A percentile compares a stretch with the other conserved stretches of the same genome.
These are phyloP conservation scores for Zancudomyces culisetae DNA, from an alignment of 371 early-diverging fungal species.

Conservation along the genomic window DNA sequence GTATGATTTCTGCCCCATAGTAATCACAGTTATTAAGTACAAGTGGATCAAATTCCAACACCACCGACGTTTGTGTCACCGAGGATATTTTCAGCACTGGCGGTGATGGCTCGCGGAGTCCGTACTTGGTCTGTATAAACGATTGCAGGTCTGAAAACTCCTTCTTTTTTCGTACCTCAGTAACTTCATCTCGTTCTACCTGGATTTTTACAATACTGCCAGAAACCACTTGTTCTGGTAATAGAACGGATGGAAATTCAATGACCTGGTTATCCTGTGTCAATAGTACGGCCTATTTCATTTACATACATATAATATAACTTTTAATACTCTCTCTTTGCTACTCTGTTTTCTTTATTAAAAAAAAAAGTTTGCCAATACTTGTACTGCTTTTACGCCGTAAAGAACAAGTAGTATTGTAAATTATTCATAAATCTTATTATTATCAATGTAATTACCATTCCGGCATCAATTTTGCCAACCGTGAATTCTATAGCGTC, in stretches of 20 bases:
- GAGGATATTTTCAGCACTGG: conserved; percentile 56
- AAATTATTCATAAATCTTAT: no score
- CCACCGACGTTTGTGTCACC: conserved; percentile 77
- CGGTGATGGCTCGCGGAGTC: conserved; percentile 47
- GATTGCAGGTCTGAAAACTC: conserved; percentile 78
- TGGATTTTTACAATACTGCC: conserved; percentile 89
- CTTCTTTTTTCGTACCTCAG: conserved; percentile 56
- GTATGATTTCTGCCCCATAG: conserved; percentile 66
- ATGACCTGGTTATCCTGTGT: conserved; percentile 91
- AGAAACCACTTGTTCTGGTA: conserved; percentile 78
- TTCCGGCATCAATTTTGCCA: conserved; percentile 80
- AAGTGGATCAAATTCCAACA: conserved; percentile 74
- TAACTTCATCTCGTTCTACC: conserved; percentile 63
- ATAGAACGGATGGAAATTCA: conserved; percentile 88
- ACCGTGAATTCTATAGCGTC: no score
- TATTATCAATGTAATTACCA: conserved; percentile 25
- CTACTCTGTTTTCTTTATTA: neutral
- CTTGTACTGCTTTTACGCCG: neutral
- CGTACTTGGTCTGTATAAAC: conserved; percentile 56
- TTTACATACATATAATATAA: neutral
- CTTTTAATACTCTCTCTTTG: neutral
- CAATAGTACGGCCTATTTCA: conserved; percentile 66
- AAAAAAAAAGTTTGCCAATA: neutral
- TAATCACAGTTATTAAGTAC: conserved; percentile 58
- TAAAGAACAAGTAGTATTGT: no score